phyloP scores from a whole-genome alignment of 2,329 filamentous ascomycete species.

The Trichoderma guizhouense region DNA sequence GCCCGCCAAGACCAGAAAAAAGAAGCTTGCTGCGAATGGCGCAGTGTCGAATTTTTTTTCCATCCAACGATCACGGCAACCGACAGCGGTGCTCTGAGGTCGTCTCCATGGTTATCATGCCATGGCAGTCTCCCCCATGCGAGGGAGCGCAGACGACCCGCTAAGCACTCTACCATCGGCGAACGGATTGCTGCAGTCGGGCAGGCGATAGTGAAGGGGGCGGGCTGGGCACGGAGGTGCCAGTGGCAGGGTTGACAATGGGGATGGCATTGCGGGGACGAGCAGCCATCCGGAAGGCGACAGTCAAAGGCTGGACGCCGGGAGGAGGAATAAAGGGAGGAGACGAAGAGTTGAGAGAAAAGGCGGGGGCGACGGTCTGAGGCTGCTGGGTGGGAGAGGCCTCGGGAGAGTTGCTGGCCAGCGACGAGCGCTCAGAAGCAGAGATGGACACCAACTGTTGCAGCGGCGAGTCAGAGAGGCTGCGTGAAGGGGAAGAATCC shows the following conservation, averaged over 20 bases:
- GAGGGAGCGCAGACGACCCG: slow-evolving; percentile 30
- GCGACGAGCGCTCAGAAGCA: slow-evolving; percentile 88
- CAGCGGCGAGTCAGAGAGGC: slow-evolving; percentile 35
- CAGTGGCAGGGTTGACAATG: slow-evolving; percentile 93
- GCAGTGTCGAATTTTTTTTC: slow-evolving; percentile 28
- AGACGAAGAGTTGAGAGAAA: slow-evolving; percentile 68
- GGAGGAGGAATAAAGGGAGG: slow-evolving; percentile 64
- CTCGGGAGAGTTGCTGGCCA: slow-evolving; percentile 91
- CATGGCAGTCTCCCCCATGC: slow-evolving; percentile 20
- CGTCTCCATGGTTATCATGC: slow-evolving; percentile 28
- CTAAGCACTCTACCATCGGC: slow-evolving; percentile 49
- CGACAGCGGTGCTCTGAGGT: slow-evolving; percentile 34
- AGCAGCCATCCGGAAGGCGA: slow-evolving; percentile 76
- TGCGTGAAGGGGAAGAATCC: slow-evolving; percentile 20
- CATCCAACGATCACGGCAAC: slow-evolving; percentile 32
- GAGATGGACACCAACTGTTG: slow-evolving; percentile 83
- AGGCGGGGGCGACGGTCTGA: slow-evolving; percentile 70
- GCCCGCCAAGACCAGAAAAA: slow-evolving; percentile 48
- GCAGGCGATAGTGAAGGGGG: slow-evolving; percentile 67
- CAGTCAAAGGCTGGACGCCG: slow-evolving; percentile 62
- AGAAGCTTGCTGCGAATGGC: slow-evolving; percentile 37
- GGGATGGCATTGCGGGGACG: slow-evolving; percentile 93
- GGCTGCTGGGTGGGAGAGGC: slow-evolving; percentile 88
- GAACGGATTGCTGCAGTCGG: slow-evolving; percentile 56
- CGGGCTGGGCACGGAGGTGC: slow-evolving; percentile 83